Conservation (phyloP, 2,329 filamentous ascomycete genomes). For the Fusarium concolor region DNA sequence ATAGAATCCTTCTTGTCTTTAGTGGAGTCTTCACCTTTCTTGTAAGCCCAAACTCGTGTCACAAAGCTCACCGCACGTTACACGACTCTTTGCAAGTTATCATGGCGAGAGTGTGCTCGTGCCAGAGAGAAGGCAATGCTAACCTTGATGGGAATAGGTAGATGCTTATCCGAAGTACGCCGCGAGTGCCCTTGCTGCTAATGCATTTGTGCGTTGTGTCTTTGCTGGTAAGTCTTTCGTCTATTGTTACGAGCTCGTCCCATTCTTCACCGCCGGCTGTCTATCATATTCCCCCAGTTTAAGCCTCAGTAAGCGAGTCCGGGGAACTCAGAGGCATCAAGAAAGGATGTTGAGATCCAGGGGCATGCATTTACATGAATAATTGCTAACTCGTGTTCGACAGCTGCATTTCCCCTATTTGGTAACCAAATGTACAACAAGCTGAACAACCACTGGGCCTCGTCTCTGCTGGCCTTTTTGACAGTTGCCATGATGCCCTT, state of each 20-base stretch:
- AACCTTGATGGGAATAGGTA: slow-evolving; percentile 43
- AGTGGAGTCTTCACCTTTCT: slow-evolving; percentile 90
- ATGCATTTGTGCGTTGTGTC: slow-evolving; percentile 80
- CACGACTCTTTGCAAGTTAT: slow-evolving; percentile 21
- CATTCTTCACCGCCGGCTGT: slow-evolving; percentile 18
- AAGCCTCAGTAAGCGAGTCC: not conserved
- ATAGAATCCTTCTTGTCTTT: slow-evolving; percentile 80
- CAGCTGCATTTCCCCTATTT: slow-evolving; percentile 69
- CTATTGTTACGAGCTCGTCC: not conserved
- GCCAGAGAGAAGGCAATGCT: slow-evolving; percentile 37
- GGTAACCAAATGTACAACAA: slow-evolving; percentile 77
- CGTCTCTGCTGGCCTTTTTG: slow-evolving; percentile 59
- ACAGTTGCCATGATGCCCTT: slow-evolving; percentile 70
- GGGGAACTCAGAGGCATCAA: not conserved
- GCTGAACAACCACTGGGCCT: slow-evolving; percentile 78
- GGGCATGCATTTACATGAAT: not conserved
- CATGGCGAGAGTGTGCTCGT: slow-evolving; percentile 26
- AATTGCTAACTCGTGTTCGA: slow-evolving; percentile 3
- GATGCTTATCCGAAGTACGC: slow-evolving; percentile 76
- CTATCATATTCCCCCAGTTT: not conserved
- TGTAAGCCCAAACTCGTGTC: slow-evolving; percentile 61
- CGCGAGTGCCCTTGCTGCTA: slow-evolving; percentile 83
- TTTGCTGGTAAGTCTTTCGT: slow-evolving; percentile 68
- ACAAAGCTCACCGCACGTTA: slow-evolving; percentile 28
- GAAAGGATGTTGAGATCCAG: not conserved